phyloP scores from a whole-genome alignment of 164 flowering plant genomes.

The Hamamelis virginiana region DNA sequence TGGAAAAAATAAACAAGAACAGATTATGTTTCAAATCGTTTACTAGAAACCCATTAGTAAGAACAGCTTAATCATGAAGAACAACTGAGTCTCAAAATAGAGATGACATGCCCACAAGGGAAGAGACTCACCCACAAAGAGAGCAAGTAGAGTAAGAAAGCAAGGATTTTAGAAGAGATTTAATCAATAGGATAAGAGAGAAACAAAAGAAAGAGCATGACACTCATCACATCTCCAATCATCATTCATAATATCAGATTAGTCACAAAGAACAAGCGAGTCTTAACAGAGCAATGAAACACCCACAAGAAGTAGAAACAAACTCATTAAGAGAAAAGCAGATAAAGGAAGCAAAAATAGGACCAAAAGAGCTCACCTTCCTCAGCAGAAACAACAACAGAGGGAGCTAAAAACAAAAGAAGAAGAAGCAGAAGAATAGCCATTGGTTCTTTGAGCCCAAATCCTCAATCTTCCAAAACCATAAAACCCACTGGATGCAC shows the following conservation, averaged over 20 bases:
- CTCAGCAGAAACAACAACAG: constrained; percentile 24
- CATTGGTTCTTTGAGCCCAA: constrained; percentile 6
- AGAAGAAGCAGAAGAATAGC: constrained; percentile 10
- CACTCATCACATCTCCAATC: background rate
- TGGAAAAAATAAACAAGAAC: too few relatives aligned
- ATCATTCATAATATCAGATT: background rate
- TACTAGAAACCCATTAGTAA: background rate
- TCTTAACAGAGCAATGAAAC: background rate
- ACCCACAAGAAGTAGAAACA: background rate
- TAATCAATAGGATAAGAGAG: background rate
- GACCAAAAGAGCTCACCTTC: constrained; percentile 24
- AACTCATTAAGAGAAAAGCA: too few relatives aligned
- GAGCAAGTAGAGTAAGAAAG: background rate
- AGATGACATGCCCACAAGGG: background rate
- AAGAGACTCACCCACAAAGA: background rate
- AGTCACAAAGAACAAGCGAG: background rate
- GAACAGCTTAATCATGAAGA: background rate
- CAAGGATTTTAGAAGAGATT: background rate
- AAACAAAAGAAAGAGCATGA: background rate
- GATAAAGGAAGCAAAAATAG: background rate
- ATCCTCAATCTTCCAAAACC: constrained; percentile 8
- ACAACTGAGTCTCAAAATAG: background rate
- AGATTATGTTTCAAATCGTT: background rate
- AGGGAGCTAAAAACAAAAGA: constrained; percentile 20
- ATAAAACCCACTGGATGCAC: background rate